Base-by-base conservation (phyloP, 495 filamentous ascomycete genomes). In the Penicillium goetzii region DNA sequence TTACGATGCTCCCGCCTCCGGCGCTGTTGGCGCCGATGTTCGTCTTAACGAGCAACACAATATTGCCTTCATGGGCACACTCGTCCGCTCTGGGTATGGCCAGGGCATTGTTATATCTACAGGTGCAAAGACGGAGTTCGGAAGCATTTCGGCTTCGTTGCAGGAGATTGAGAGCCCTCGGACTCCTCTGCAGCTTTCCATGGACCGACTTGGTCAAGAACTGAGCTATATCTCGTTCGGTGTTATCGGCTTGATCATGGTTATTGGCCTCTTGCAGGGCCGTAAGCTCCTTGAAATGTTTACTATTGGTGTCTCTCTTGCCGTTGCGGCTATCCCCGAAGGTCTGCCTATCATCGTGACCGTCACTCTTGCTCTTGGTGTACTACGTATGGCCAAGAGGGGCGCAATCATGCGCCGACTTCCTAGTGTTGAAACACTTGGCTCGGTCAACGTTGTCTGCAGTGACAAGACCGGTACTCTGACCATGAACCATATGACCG, bases 401-500 rank as follows among this genome's bases (percentile, higher is more conserved):
- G 90, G 94, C 52, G 95, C 95, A 5, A 98, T 98, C 72, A 95
- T 99, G 67, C 88, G 95, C 62, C 90, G 89, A 72, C 89, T 99
- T 68, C 95, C 95, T 15, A 97, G 93, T 73, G 95, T 99, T 4
- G 95, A 99, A 68, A 98, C 95, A 5, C 79, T 99, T n/a, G 95
- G 96, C 21, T 96, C 92, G 47, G 95, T 99, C 33, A 98, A 97
- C 74, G 95, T 99, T 51, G 91, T 99, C 30, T 99, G 95, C 78
- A 97, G 92, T 71, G 95, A 99, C 78, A 99, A 99, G 79, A 99
- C 95, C 21, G 91, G 94, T 25, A 99, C 95, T 23, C 75, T 99
- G 56, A 99, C 95, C 0, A 90, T 91, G 75, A 99, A 98, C 71
- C 96, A 98, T 71, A 97, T 98, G 94, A 96, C 96, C 3, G 93